phyloP scores from a whole-genome alignment of 768 basidiomycete species.

The Serendipita vermifera region DNA sequence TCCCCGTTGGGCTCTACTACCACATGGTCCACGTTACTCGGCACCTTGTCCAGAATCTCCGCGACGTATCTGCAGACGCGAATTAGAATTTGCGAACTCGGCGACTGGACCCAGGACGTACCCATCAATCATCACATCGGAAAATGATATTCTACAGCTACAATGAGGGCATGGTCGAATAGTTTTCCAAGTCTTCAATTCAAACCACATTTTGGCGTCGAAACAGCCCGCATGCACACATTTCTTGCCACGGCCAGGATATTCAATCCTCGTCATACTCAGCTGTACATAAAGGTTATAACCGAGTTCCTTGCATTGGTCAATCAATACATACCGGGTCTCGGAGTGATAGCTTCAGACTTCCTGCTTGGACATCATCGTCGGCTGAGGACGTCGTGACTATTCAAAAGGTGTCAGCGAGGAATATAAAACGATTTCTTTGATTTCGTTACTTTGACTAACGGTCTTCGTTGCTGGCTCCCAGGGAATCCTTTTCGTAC shows the following conservation, averaged over 20 bases:
- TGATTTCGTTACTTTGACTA: too few species aligned
- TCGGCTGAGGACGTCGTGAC: too few species aligned
- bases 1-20: slow-evolving; percentile 88
- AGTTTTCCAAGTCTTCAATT: slow-evolving; percentile 91
- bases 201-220: slow-evolving; percentile 87
- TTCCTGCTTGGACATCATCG: slow-evolving; percentile 84
- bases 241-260: slow-evolving; percentile 68
- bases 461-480: too few species aligned
- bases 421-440: too few species aligned
- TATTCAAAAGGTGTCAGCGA: too few species aligned
- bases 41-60: slow-evolving; percentile 62
- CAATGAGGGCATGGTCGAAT: slow-evolving; percentile 94
- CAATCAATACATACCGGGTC: slow-evolving; percentile 60
- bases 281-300: slow-evolving; percentile 33
- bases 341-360: slow-evolving; percentile 81
- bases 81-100: too few species aligned
- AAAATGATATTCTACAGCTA: slow-evolving; percentile 58
- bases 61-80: slow-evolving; percentile 79
- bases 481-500: too few species aligned
- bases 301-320: not conserved
- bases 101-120: slow-evolving; percentile 32
- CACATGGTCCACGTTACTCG: slow-evolving; percentile 79
- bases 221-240: slow-evolving; percentile 94
- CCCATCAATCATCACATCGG: slow-evolving; percentile 89
- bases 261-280: slow-evolving; percentile 71